A percentile compares a stretch with the other conserved stretches of the same genome.
These are phyloP conservation scores for Aspergillus calidoustus DNA, from an alignment of 2,329 filamentous ascomycete genomes.

Conservation along the genomic window DNA sequence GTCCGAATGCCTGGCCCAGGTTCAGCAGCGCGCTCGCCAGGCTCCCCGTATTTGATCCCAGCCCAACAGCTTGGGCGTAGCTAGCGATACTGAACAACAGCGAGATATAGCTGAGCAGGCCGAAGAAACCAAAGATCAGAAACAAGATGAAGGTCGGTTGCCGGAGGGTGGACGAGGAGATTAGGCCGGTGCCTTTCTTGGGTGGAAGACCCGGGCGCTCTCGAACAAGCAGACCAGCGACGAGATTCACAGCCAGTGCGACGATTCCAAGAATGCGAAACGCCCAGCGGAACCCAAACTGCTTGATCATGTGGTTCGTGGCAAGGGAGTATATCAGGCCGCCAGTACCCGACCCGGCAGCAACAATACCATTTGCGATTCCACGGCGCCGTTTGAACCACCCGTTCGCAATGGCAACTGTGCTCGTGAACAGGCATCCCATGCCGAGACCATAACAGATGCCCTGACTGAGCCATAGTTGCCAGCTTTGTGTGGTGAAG, in stretches of 20 bases:
- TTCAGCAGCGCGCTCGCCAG: slow-evolving; percentile 64
- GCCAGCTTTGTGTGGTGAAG: slow-evolving; percentile 45
- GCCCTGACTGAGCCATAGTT: slow-evolving; percentile 49
- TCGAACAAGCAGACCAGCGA: background rate
- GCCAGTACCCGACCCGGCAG: slow-evolving; percentile 47
- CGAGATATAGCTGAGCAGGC: slow-evolving; percentile 65
- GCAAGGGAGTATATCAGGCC: slow-evolving; percentile 29
- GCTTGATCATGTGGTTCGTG: background rate
- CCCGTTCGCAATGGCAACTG: slow-evolving; percentile 43
- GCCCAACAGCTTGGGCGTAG: slow-evolving; percentile 61
- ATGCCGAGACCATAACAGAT: slow-evolving; percentile 46
- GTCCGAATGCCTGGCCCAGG: slow-evolving; percentile 57
- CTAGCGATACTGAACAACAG: slow-evolving; percentile 66
- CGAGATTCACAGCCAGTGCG: background rate
- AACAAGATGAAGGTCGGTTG: background rate
- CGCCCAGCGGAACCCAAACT: background rate
- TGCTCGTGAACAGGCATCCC: slow-evolving; percentile 47
- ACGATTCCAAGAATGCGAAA: background rate
- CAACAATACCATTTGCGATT: slow-evolving; percentile 47
- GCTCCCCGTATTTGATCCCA: slow-evolving; percentile 59
- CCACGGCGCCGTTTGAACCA: slow-evolving; percentile 48
- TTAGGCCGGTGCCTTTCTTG: background rate
- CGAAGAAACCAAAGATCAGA: slow-evolving; percentile 38
- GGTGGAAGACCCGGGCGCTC: background rate
- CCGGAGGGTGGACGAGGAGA: background rate